Evolutionary conservation across 805 yeast genomes (phyloP).

Genomic region (Schwanniomyces polymorphus): DNA sequence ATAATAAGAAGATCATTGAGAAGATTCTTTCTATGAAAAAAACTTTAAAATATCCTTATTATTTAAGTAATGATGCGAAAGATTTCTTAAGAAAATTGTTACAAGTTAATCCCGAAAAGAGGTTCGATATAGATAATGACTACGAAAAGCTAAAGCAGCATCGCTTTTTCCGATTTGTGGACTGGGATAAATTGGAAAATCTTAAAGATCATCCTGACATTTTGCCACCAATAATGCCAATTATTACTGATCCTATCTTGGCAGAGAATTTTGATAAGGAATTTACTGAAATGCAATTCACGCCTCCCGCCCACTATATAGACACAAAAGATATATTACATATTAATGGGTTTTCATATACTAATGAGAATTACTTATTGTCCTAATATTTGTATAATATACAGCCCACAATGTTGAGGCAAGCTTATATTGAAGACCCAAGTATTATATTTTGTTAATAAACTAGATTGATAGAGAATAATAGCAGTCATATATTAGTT

Average conservation of each 20-base stretch:
- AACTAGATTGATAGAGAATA: no score
- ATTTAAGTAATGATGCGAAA: conserved; percentile 41
- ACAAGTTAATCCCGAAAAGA: conserved; percentile 34
- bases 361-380: conserved; percentile 27
- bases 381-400: background rate
- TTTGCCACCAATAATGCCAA: conserved; percentile 43
- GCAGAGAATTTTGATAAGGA: conserved; percentile 47
- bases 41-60: conserved; percentile 38
- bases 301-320: conserved; percentile 24
- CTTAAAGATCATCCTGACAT: conserved; percentile 12
- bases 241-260: conserved; percentile 43
- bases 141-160: conserved; percentile 34
- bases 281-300: conserved; percentile 40
- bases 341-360: conserved; percentile 42
- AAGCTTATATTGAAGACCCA: no score
- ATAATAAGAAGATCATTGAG: conserved; percentile 38
- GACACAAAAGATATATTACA: conserved; percentile 30
- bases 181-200: conserved; percentile 35
- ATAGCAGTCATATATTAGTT: no score
- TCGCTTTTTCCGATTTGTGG: conserved; percentile 37
- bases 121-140: conserved; percentile 35
- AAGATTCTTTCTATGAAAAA: conserved; percentile 35
- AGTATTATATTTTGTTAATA: no score
- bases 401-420: no score
- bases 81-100: conserved; percentile 39